phyloP scores from a whole-genome alignment of 2,329 filamentous ascomycete genomes.

The Fusarium mundagurra region DNA sequence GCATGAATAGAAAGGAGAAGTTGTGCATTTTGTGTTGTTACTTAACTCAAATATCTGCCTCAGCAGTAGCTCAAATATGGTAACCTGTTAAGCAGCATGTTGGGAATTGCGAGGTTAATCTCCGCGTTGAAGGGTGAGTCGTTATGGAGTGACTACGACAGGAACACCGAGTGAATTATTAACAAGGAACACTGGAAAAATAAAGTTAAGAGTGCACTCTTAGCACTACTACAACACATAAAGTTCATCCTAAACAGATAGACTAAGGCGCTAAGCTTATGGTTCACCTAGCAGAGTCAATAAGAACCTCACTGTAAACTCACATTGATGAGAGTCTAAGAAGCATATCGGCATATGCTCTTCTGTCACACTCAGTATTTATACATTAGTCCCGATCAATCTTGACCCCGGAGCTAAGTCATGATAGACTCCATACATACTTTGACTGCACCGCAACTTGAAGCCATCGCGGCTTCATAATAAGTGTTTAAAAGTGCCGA shows the following conservation, averaged over 20 bases:
- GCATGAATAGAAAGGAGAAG: slow-evolving; percentile 3
- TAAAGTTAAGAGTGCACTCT: neutral
- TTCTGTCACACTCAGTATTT: neutral
- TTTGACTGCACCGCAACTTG: neutral
- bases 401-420: neutral
- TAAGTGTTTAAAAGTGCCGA: slow-evolving; percentile 2
- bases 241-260: neutral
- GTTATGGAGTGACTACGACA: too few species aligned
- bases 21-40: neutral
- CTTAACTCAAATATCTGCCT: fast-evolving
- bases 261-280: neutral
- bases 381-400: neutral
- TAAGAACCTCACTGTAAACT: neutral
- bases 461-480: slow-evolving; percentile 15
- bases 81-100: too few species aligned
- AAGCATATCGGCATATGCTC: neutral
- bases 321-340: too few species aligned
- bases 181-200: neutral
- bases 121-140: neutral
- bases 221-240: neutral
- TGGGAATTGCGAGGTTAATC: neutral
- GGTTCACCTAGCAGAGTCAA: neutral
- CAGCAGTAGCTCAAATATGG: fast-evolving
- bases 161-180: too few species aligned
- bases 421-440: neutral